These are phyloP conservation scores for Babesia bigemina DNA, from an alignment of 169 alveolate genomes.

Conservation along the genomic window DNA sequence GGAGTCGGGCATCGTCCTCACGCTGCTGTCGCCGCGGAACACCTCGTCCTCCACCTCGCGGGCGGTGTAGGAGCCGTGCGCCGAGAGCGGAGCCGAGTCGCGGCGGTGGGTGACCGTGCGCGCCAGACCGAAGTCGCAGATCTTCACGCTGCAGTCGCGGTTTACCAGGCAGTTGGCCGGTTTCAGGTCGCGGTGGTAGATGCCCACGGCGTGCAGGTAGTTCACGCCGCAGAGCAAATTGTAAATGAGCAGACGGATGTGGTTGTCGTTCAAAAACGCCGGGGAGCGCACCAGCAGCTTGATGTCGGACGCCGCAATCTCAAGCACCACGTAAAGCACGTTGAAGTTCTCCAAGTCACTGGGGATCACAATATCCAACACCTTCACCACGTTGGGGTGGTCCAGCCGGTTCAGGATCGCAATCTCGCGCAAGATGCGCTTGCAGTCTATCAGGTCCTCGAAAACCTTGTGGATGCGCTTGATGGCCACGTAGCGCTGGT, in stretches of 20 bases:
- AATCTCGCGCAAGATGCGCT: conserved; percentile 93
- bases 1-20: conserved; percentile 17
- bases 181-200: conserved; percentile 97
- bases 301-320: conserved; percentile 96
- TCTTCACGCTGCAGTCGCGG: conserved; percentile 97
- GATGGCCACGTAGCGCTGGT: conserved; percentile 91
- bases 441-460: conserved; percentile 96
- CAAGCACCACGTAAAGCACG: conserved; percentile 95
- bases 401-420: conserved; percentile 90
- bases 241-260: conserved; percentile 89
- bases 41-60: conserved; percentile 37
- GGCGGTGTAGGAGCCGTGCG: conserved; percentile 30
- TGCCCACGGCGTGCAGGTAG: conserved; percentile 93
- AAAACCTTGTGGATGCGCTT: conserved; percentile 93
- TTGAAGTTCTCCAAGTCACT: conserved; percentile 87
- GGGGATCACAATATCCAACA: conserved; percentile 92
- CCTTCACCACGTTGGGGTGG: conserved; percentile 89
- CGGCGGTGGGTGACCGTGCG: conserved; percentile 76
- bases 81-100: not conserved
- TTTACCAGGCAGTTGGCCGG: conserved; percentile 97
- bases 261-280: conserved; percentile 91
- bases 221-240: conserved; percentile 93
- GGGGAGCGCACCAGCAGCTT: conserved; percentile 93
- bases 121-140: conserved; percentile 98
- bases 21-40: conserved; percentile 7